A percentile compares a stretch with the other conserved stretches of the same genome.
Conservation (phyloP, 2,329 filamentous ascomycete species). For the Nothopassalora personata region DNA sequence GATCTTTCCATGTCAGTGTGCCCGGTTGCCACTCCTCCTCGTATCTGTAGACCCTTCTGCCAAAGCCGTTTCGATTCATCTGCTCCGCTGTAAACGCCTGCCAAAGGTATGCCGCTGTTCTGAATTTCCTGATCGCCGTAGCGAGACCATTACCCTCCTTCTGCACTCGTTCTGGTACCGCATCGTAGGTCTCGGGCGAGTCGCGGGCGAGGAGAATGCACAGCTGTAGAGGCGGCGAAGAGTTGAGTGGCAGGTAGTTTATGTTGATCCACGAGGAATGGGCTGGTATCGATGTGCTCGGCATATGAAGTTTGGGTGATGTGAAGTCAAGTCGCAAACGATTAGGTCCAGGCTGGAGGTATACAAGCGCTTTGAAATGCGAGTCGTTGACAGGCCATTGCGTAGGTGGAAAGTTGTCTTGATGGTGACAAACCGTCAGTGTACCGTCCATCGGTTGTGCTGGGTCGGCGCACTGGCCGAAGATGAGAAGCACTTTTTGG, state of each 20-base stretch:
- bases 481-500: slow-evolving; percentile 79
- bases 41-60: slow-evolving; percentile 78
- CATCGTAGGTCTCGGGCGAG: slow-evolving; percentile 79
- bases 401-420: slow-evolving; percentile 77
- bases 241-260: slow-evolving; percentile 77
- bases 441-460: slow-evolving; percentile 69
- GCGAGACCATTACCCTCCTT: slow-evolving; percentile 78
- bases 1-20: slow-evolving; percentile 70
- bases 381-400: slow-evolving; percentile 84
- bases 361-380: slow-evolving; percentile 85
- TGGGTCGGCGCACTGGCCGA: slow-evolving; percentile 74
- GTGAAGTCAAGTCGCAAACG: slow-evolving; percentile 77
- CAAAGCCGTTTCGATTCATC: slow-evolving; percentile 85
- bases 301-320: slow-evolving; percentile 72
- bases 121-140: slow-evolving; percentile 78
- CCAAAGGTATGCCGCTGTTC: slow-evolving; percentile 94
- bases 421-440: slow-evolving; percentile 71
- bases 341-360: slow-evolving; percentile 88
- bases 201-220: slow-evolving; percentile 85
- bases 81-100: slow-evolving; percentile 96
- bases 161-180: slow-evolving; percentile 66
- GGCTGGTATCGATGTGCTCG: slow-evolving; percentile 59
- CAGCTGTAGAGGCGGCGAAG: slow-evolving; percentile 78
- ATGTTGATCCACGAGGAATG: slow-evolving; percentile 77
- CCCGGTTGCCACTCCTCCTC: slow-evolving; percentile 94